Base-by-base conservation (phyloP, 768 basidiomycete species). In the Neoboletus subvelutipes region DNA sequence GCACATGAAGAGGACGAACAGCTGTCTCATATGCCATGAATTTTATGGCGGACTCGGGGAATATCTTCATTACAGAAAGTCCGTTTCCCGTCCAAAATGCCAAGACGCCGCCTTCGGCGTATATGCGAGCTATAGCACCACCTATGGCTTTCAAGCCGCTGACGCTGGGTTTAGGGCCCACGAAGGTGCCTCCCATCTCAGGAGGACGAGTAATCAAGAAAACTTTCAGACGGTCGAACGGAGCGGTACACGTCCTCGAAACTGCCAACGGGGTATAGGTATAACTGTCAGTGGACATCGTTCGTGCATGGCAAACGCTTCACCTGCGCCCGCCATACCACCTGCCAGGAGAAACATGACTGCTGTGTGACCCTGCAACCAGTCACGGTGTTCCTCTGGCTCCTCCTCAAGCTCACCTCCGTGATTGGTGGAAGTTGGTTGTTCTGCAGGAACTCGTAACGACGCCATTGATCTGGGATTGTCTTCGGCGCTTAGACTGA, bases 21-120 rank as follows among this genome's bases (percentile, higher is more conserved):
- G 93, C 87, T 55, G 92, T 88, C 74, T 98, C 97, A 72, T 98
- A 98, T 4, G 91, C 73, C 64, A 95, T 86, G 77, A 99, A 98
- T 74, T 98, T 98, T 81, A 98, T 97, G 28, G 97, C 97, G 46
- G 94, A 98, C 77, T 98, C 96, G 5, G 95, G 95, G 60, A 98
- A 90, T 60, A 98, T 97, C 78, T 98, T 98, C 51, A 85, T 82
- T 28, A 98, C 90, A 47, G 95, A 98, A 52, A 99, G 78, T 36
- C 87, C 89, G 67, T 94, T 97, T 7, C 97, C 97, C n/a, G 94
- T 94, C 96, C 97, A 99, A 71, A 98, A 99, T 4, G 88, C 91
- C 50, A 87, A 78, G 17, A 97, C 74, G 8, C 94, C 94, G 33
- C 93, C 93, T 72, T 98, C 94, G 1, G 83, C 74, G 68, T 97